These are phyloP conservation scores for Neurospora sp. DNA, from an alignment of 495 filamentous ascomycete genomes.

Conservation along the genomic window DNA sequence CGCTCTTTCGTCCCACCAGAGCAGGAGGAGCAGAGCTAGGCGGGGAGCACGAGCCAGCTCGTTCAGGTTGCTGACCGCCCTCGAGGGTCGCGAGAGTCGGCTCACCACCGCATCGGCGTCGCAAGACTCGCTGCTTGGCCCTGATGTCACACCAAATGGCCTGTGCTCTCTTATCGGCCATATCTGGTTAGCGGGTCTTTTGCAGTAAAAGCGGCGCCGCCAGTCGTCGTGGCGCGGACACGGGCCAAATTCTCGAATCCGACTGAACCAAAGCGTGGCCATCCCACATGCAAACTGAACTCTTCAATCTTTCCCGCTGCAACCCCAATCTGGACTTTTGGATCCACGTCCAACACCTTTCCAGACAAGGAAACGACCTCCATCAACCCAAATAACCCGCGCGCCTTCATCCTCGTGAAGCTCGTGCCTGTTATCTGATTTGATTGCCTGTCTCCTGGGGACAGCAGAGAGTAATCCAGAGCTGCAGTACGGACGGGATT, in stretches of 20 bases:
- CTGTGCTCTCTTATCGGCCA: constrained; percentile 1
- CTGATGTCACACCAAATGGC: constrained; percentile 12
- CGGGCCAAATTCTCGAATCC: neutral
- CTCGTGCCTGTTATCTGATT: neutral
- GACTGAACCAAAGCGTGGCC: neutral
- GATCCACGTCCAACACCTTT: neutral
- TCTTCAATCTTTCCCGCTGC: neutral
- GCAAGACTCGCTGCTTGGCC: neutral
- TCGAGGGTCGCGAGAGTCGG: neutral
- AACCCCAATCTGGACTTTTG: neutral
- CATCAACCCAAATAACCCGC: neutral
- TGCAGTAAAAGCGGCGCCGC: neutral
- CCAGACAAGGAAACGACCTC: neutral
- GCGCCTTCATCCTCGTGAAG: neutral
- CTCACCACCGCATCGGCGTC: too few species aligned
- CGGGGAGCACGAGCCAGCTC: neutral
- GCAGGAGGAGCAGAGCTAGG: neutral
- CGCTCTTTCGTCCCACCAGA: neutral
- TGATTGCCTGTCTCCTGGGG: neutral
- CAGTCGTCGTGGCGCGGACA: neutral
- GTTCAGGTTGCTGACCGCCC: neutral
- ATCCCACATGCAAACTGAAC: neutral
- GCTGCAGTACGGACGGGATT: neutral
- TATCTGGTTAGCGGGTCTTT: neutral
- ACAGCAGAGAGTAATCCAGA: neutral